These are phyloP conservation scores for Antrodiella citrinella DNA, from an alignment of 768 basidiomycete genomes.

Conservation along the genomic window DNA sequence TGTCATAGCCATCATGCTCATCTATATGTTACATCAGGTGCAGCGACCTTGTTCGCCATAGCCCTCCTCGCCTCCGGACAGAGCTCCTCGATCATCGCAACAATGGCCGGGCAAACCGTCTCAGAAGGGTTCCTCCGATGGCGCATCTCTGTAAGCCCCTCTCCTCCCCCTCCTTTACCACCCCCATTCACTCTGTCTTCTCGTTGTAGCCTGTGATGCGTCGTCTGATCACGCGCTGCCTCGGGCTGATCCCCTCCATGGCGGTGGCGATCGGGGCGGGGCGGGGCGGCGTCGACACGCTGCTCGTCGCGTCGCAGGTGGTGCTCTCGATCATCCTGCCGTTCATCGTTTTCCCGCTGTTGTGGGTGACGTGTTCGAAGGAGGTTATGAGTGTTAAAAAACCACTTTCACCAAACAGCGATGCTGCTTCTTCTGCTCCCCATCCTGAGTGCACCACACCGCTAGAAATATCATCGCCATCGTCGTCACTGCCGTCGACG, in stretches of 20 bases:
- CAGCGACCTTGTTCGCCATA: constrained; percentile 83
- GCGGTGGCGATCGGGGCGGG: constrained; percentile 71
- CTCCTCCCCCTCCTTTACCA: no score
- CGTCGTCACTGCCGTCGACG: background rate
- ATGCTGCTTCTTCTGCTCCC: background rate
- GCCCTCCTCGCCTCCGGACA: constrained; percentile 83
- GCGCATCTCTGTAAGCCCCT: constrained; percentile 58
- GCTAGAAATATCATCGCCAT: no score
- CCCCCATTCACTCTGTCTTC: constrained; percentile 16
- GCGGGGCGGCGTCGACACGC: constrained; percentile 54
- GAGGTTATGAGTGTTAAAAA: constrained; percentile 60
- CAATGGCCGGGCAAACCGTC: constrained; percentile 84
- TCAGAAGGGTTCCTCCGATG: constrained; percentile 86
- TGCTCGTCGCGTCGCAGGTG: constrained; percentile 86
- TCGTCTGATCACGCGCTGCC: constrained; percentile 71
- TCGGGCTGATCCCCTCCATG: constrained; percentile 80
- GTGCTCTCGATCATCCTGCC: constrained; percentile 77
- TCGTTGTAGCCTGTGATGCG: constrained; percentile 55
- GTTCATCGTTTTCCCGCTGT: constrained; percentile 75
- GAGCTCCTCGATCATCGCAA: constrained; percentile 85
- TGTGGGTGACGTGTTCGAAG: constrained; percentile 63
- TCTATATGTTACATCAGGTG: constrained; percentile 39
- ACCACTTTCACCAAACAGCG: background rate
- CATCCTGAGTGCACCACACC: no score
- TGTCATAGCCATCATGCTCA: background rate